Evolutionary conservation across 805 yeast species (phyloP), one percentile per base, ranked within the genome.

Genomic region (Jamesozyma rosinii): DNA sequence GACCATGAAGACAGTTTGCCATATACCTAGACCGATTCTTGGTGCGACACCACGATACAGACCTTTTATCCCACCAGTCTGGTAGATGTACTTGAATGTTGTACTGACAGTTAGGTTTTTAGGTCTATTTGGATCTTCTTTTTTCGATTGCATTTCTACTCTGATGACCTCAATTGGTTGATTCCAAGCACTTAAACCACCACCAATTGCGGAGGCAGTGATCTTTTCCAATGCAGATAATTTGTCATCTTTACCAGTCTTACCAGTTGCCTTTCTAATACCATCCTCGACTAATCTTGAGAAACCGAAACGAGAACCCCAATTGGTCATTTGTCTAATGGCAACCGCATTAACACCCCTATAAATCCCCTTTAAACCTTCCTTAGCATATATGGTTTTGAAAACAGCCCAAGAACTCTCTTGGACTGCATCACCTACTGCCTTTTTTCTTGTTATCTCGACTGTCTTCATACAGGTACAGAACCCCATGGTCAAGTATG

Each of bases 391-490:
- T 49, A 92, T 88, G 32, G 84, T 92, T 62, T 75, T 76, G 69
- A 92, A 92, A 27, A 88, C 97, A 56, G 79, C 76, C 71, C 85
- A 83, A 1, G 95, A 77, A 15, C 94, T 75, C 54, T 80, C 81
- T 40, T 79, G 81, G 41, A 75, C 75, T 27, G 66, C 83, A 43
- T 95, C 96, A 18, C 75, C 64, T 2, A 70, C 56, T 61, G 84
- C 88, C 66, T 90, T 92, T 41, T 79, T 61, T 59, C 97, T 77
- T 14, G 98, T 92, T 67, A 92, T 92, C 66, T 92, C 98, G 37
- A 89, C 97, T 0, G 98, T 92, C 68, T 92, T 92, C 97, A 92
- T 92, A 69, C 97, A 90, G 1, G 98, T 92, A 67, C 97, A 87
- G 75, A 92, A 89, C 6, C 98, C 97, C 89, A 90, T 84, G 4